A percentile compares a stretch with the other conserved stretches of the same genome.
Evolutionary conservation across 345 rosid species (phyloP).

Genomic region (Moricandia moricandioides): DNA sequence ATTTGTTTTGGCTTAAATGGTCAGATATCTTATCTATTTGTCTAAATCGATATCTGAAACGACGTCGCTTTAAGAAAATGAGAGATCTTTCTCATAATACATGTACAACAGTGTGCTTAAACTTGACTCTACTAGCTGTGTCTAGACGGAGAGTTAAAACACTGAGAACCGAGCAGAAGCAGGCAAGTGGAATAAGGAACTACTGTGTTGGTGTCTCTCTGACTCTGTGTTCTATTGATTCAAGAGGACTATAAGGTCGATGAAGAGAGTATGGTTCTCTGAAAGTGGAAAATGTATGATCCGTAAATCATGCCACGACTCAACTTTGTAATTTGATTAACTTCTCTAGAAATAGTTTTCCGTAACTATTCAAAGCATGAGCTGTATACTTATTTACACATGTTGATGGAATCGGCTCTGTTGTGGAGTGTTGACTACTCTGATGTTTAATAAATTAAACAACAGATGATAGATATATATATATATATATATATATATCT

Average conservation of each 20-base stretch:
- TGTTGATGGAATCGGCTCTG: too few relatives aligned
- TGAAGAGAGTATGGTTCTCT: background rate
- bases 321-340: background rate
- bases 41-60: background rate
- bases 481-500: too few relatives aligned
- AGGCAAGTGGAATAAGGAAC: background rate
- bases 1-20: background rate
- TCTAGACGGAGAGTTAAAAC: conserved; percentile 45
- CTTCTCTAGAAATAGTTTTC: background rate
- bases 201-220: conserved; percentile 49
- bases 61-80: background rate
- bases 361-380: background rate
- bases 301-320: conserved; percentile 19
- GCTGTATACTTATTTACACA: background rate
- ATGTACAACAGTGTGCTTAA: conserved; percentile 50
- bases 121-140: conserved; percentile 46
- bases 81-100: conserved; percentile 46
- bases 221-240: conserved; percentile 41
- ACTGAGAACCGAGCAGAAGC: too few relatives aligned
- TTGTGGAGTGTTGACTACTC: too few relatives aligned
- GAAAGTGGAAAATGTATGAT: background rate
- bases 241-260: conserved; percentile 21
- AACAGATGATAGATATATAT: too few relatives aligned
- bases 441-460: too few relatives aligned
- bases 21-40: background rate